Evolutionary conservation across 306 rosid species (phyloP), one percentile per base, ranked within the genome.

Genomic region (Psophocarpus tetragonolobus): DNA sequence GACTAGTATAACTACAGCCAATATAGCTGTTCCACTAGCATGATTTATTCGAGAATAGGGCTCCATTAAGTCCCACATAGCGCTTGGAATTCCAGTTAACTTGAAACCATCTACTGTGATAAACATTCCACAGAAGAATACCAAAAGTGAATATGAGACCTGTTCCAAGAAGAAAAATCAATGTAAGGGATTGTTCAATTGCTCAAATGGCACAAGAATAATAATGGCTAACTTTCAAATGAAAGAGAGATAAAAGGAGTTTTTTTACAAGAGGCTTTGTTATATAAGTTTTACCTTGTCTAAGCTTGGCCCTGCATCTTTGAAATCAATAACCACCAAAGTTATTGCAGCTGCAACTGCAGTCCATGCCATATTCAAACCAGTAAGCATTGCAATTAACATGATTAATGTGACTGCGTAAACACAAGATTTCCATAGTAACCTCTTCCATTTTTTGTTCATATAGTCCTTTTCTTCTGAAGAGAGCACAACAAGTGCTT

Each of bases 51-150:
- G 60, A 0, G 97, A 90, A 85, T 80, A 77, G 6, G 96, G 97
- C 82, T 81, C 92, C 91, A 95, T 86, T 12, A 81, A 70, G 30
- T 91, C 91, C 98, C 98, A 95, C 3, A 92, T 14, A 32, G 90
- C 68, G 81, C 91, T 86, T 79, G 99, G 99, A 61, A 92, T 87
- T 71, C 93, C 97, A 18, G 97, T 95, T 81, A 84, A 86, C 76
- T 92, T 90, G 78, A 95, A 92, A 9, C 99, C 99, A 8, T 85
- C 92, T 30, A 95, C 97, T 12, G 97, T 89, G 81, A 95, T 88
- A 35, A 95, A 92, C 99, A 95, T 92, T 80, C 97, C 99, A 65
- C 99, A 91, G 74, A 95, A 92, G 91, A 95, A 95, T 68, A 92
- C 74, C 82, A 95, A 68, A 73, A 95, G 93, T 2, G 97, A 86